Evolutionary conservation across 2,329 filamentous ascomycete genomes (phyloP), one percentile per base, ranked within the genome.

Genomic region (Lachnellula arida): DNA sequence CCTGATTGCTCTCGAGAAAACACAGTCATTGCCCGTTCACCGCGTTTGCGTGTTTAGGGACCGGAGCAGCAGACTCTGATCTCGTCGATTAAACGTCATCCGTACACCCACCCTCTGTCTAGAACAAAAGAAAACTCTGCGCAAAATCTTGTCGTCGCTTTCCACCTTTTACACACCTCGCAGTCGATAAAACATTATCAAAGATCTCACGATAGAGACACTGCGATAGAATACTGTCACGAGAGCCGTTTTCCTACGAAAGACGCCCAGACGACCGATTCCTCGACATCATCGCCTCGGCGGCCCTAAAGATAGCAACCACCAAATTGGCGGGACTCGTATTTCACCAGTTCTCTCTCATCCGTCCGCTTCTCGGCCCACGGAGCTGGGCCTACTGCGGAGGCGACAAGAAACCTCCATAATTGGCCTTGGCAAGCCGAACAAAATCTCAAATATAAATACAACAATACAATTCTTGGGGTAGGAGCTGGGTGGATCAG

Each of bases 341-440:
- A 76, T 79, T 81, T 76, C 75, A 81, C 75, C 77, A 82, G 77
- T 83, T 88, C 74, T 87, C 85, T 75, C 87, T 87, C 78, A 80
- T 87, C 73, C 87, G 87, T 81, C 92, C 91, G 84, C 89, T 96
- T 79, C 87, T 93, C 75, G 91, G 91, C 81, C 93, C 91, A 76
- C 86, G 86, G 74, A 86, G 86, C 81, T 90, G 91, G 91, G 91
- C 95, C 85, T 93, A 93, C 76, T 86, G 86, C 81, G 92, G 93
- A 88, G 89, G 91, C 80, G 90, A 94, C 81, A 94, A 91, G 81
- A 93, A 96, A 78, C 93, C 94, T 74, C 93, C 93, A 81, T 97
- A 97, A 97, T 78, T 93, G 75, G 80, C 42, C 57, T 50, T 60
- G n/a, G 25, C 7, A 40, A 17, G 39, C 5, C 35, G 40, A 46